Evolutionary conservation across 169 alveolate species (phyloP).

Genomic region (Cryptosporidium felis): DNA sequence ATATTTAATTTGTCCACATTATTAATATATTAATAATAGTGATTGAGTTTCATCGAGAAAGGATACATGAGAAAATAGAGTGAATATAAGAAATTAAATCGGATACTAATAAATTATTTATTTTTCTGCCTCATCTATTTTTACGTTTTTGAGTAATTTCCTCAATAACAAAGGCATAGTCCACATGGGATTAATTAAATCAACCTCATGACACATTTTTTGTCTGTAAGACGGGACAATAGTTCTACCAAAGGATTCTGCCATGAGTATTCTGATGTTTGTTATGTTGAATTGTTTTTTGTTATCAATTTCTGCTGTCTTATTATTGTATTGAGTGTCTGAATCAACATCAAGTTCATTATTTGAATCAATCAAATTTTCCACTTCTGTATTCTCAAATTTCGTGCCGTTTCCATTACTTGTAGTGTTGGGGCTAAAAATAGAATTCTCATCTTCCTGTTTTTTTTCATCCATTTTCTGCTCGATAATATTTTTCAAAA

Average conservation of each 20-base stretch:
- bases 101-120: background rate
- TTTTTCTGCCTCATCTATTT: background rate
- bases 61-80: too few species aligned
- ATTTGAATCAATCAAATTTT: too few species aligned
- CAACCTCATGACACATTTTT: constrained; percentile 65
- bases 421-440: too few species aligned
- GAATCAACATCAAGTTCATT: too few species aligned
- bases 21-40: background rate
- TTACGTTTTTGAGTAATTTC: constrained; percentile 1
- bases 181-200: constrained; percentile 52
- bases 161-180: constrained; percentile 29
- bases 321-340: too few species aligned
- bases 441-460: too few species aligned
- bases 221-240: constrained; percentile 44
- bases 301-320: constrained; percentile 3
- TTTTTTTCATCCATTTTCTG: too few species aligned
- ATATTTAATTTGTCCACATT: constrained; percentile 6
- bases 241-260: constrained; percentile 36
- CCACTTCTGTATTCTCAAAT: too few species aligned
- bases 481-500: background rate
- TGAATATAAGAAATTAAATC: background rate
- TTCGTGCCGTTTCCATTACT: too few species aligned
- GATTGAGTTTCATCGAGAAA: background rate
- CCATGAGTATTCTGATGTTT: background rate
- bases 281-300: background rate